phyloP scores from a whole-genome alignment of 1,139 yeast species.

The Yamadazyma atlantica region DNA sequence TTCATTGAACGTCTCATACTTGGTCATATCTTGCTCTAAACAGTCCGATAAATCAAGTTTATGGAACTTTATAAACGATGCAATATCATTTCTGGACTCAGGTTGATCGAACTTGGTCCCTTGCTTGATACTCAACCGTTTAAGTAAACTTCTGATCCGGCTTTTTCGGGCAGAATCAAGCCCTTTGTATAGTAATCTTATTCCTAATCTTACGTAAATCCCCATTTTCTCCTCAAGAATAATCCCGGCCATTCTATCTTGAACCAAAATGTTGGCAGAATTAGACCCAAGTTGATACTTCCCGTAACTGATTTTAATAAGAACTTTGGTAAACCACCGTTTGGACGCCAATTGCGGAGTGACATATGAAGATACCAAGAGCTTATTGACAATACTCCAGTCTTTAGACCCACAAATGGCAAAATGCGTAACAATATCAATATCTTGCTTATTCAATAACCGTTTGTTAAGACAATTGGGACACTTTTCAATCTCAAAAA shows the following conservation, averaged over 20 bases:
- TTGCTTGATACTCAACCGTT: slow-evolving; percentile 71
- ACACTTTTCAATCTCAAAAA: slow-evolving; percentile 64
- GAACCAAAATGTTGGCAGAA: slow-evolving; percentile 91
- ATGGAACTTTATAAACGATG: slow-evolving; percentile 80
- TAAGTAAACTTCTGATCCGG: slow-evolving; percentile 57
- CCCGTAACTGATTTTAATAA: slow-evolving; percentile 86
- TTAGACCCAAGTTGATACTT: slow-evolving; percentile 84
- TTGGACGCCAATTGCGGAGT: slow-evolving; percentile 82
- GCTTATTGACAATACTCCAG: slow-evolving; percentile 67
- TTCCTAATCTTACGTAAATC: slow-evolving; percentile 83
- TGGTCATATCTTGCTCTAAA: slow-evolving; percentile 42
- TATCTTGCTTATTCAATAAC: slow-evolving; percentile 52
- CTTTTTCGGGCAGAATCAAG: slow-evolving; percentile 54
- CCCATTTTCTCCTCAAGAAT: slow-evolving; percentile 92
- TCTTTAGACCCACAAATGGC: slow-evolving; percentile 83
- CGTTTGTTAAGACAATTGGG: slow-evolving; percentile 74
- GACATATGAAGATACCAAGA: slow-evolving; percentile 69
- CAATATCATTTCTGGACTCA: slow-evolving; percentile 62
- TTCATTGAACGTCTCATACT: slow-evolving; percentile 76
- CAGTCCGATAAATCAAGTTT: slow-evolving; percentile 73
- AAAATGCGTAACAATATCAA: slow-evolving; percentile 79
- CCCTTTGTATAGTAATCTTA: slow-evolving; percentile 79
- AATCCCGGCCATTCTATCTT: slow-evolving; percentile 84
- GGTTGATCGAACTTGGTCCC: slow-evolving; percentile 82
- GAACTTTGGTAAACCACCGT: slow-evolving; percentile 82